phyloP scores from a whole-genome alignment of 2,329 filamentous ascomycete species.

The Ophiostoma novo-ulmi region DNA sequence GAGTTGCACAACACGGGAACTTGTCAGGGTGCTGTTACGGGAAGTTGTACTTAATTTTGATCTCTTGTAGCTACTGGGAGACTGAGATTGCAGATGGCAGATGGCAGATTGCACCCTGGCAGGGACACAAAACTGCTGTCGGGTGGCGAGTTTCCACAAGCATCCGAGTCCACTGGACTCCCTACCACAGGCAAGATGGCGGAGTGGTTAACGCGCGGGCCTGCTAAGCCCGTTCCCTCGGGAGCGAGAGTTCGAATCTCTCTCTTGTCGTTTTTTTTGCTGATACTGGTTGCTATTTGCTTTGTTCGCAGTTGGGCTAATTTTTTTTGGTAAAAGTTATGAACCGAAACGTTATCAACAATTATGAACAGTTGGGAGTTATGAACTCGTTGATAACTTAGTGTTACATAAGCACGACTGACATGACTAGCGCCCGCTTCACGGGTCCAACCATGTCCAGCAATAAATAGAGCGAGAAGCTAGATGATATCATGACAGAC shows the following conservation, averaged over 20 bases:
- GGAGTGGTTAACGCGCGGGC: constrained; percentile 17
- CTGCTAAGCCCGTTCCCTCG: constrained; percentile 17
- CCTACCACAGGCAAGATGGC: constrained; percentile 9
- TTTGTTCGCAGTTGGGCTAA: not conserved
- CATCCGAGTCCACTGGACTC: constrained; percentile 1
- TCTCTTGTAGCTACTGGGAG: no score
- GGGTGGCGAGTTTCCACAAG: not conserved
- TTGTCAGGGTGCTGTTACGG: not conserved
- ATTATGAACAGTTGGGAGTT: not conserved
- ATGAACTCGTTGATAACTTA: not conserved
- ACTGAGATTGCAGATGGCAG: not conserved
- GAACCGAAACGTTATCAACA: not conserved
- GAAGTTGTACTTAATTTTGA: not conserved
- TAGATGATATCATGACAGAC: constrained; percentile 11
- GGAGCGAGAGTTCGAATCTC: constrained; percentile 17
- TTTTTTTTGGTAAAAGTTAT: not conserved
- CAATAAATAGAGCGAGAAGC: not conserved
- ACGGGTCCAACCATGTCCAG: not conserved
- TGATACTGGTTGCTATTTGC: no score
- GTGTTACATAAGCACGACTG: not conserved
- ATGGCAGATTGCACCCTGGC: not conserved
- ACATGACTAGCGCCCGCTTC: not conserved
- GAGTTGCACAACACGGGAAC: constrained; percentile 1
- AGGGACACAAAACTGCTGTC: constrained; percentile 9
- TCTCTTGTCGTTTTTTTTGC: constrained; percentile 11